Evolutionary conservation across 306 rosid genomes (phyloP).

Genomic region (Cucurbita maxima): DNA sequence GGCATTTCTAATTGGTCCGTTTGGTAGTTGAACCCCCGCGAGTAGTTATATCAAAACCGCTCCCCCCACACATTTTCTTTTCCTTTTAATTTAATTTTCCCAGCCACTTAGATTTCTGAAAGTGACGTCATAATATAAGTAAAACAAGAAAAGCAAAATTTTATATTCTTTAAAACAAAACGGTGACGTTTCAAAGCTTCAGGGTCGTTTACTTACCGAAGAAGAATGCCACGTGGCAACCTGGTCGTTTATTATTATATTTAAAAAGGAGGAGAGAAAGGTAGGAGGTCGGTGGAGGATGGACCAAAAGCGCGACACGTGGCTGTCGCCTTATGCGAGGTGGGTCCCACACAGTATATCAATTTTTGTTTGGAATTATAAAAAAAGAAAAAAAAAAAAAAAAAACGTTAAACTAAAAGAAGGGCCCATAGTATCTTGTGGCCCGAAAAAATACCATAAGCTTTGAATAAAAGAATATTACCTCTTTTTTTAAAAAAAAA

Average conservation of each 20-base stretch:
- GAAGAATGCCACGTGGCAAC: constrained; percentile 3
- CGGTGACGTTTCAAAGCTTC: not conserved
- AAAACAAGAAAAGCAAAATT: not conserved
- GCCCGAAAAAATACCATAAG: not conserved
- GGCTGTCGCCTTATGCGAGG: not conserved
- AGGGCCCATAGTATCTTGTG: not conserved
- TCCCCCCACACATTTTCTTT: not conserved
- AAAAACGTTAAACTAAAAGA: not conserved
- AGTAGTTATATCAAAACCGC: not conserved
- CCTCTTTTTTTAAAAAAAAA: no score
- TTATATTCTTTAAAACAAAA: not conserved
- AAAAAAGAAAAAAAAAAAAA: not conserved
- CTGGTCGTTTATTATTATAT: not conserved
- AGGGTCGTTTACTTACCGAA: not conserved
- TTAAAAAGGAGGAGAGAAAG: not conserved
- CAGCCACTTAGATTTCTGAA: not conserved
- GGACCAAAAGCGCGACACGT: not conserved
- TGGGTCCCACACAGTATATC: not conserved
- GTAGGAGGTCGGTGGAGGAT: not conserved
- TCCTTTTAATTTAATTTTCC: not conserved
- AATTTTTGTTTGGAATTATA: not conserved
- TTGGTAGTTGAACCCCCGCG: not conserved
- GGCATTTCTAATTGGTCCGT: not conserved
- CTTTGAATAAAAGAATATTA: constrained; percentile 2
- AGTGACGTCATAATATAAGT: not conserved